A percentile compares a stretch with the other conserved stretches of the same genome.
phyloP scores from a whole-genome alignment of 2,329 filamentous ascomycete genomes.

The Proliferodiscus dingleyae region DNA sequence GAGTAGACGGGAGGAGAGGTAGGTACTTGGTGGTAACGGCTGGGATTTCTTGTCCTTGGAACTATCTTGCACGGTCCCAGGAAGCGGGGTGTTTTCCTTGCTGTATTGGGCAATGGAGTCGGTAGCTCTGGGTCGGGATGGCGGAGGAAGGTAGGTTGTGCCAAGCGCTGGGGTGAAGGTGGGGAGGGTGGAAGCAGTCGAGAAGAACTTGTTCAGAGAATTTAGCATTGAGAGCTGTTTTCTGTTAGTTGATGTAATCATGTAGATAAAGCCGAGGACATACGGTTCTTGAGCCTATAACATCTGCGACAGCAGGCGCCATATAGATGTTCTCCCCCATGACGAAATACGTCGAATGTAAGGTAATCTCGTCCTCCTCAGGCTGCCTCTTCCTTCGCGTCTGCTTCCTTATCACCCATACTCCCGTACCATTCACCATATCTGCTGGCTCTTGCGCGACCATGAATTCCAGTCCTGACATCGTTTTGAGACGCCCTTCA shows the following conservation, averaged over 20 bases:
- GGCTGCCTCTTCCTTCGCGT: slow-evolving; percentile 52
- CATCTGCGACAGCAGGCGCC: slow-evolving; percentile 56
- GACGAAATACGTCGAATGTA: slow-evolving; percentile 59
- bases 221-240: slow-evolving; percentile 22
- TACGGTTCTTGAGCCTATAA: slow-evolving; percentile 56
- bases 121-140: slow-evolving; percentile 13
- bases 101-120: slow-evolving; percentile 25
- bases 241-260: slow-evolving; percentile 9
- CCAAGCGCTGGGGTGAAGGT: slow-evolving; percentile 49
- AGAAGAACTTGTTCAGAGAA: slow-evolving; percentile 31
- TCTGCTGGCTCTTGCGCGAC: slow-evolving; percentile 62
- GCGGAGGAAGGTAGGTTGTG: slow-evolving; percentile 30
- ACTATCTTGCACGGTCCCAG: slow-evolving; percentile 37
- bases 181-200: slow-evolving; percentile 29
- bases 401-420: slow-evolving; percentile 68
- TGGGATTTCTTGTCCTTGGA: slow-evolving; percentile 19
- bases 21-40: slow-evolving; percentile 15
- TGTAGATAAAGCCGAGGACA: slow-evolving; percentile 17
- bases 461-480: slow-evolving; percentile 63
- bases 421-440: slow-evolving; percentile 56
- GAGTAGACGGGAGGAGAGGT: slow-evolving; percentile 31
- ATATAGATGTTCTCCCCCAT: slow-evolving; percentile 63
- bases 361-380: slow-evolving; percentile 53
- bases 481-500: slow-evolving; percentile 56
- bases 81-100: slow-evolving; percentile 41